Conservation (phyloP, 1,139 yeast genomes). For the Geotrichum carabidarum region DNA sequence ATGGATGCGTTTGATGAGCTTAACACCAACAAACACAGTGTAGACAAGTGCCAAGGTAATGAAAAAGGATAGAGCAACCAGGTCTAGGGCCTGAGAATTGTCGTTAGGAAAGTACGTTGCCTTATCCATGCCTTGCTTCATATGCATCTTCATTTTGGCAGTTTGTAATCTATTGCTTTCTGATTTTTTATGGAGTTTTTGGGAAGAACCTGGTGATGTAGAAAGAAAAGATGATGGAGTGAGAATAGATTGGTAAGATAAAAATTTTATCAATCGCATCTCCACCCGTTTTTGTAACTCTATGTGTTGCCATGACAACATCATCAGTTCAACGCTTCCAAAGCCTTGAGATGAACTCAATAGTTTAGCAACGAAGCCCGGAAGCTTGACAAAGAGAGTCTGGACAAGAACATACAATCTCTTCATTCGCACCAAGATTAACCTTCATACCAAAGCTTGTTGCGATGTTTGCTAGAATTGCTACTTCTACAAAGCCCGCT, state of each 20-base stretch:
- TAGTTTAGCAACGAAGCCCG: too few species aligned
- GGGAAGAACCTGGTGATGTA: neutral
- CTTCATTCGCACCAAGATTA: too few species aligned
- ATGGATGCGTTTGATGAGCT: neutral
- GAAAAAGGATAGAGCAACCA: conserved; percentile 11
- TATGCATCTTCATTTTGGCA: conserved; percentile 2
- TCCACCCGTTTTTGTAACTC: neutral
- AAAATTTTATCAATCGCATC: conserved; percentile 10
- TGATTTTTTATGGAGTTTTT: neutral
- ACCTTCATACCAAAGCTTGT: too few species aligned
- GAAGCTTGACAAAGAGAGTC: too few species aligned
- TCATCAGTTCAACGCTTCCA: neutral
- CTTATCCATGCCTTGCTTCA: neutral
- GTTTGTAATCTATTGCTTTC: neutral
- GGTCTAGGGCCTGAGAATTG: conserved; percentile 7
- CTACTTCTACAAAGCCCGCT: neutral
- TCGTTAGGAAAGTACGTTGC: conserved; percentile 10
- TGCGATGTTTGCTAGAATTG: too few species aligned
- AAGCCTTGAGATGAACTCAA: too few species aligned
- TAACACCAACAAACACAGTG: conserved; percentile 1
- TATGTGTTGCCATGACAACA: conserved; percentile 2
- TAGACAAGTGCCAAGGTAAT: conserved; percentile 8
- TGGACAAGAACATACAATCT: too few species aligned
- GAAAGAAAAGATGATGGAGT: neutral
- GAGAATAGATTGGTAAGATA: neutral